Percentiles rank a stretch among this genome's conserved stretches.
phyloP scores from a whole-genome alignment of 2,329 filamentous ascomycete species.

The Cladophialophora chaetospira region DNA sequence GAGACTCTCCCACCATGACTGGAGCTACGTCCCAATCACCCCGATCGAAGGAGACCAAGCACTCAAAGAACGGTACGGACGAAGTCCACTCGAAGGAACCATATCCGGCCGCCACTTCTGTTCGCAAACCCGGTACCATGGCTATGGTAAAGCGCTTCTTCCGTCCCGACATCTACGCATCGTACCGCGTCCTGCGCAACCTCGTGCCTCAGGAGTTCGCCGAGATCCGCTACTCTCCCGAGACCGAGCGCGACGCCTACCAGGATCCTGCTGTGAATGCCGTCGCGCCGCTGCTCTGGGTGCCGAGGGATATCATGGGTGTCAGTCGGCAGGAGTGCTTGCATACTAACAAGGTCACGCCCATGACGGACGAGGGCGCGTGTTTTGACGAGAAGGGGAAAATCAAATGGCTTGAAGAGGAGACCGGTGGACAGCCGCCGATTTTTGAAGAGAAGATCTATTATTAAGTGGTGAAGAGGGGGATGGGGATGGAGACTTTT shows the following conservation, averaged over 20 bases:
- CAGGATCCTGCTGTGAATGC: slow-evolving; percentile 69
- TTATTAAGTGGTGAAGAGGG: slow-evolving; percentile 42
- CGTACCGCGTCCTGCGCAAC: slow-evolving; percentile 70
- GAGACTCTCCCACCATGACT: slow-evolving; percentile 9
- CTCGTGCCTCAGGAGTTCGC: slow-evolving; percentile 64
- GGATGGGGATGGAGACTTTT: too few relatives aligned
- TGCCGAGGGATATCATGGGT: slow-evolving; percentile 73
- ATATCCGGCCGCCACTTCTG: slow-evolving; percentile 3
- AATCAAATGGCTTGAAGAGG: slow-evolving; percentile 60
- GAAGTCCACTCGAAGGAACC: slow-evolving; percentile 26
- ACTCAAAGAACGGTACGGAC: slow-evolving; percentile 28
- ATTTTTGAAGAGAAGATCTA: slow-evolving; percentile 61
- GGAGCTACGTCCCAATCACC: background rate
- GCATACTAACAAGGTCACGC: slow-evolving; percentile 70
- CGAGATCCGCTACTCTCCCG: slow-evolving; percentile 61
- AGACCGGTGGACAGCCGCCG: slow-evolving; percentile 53
- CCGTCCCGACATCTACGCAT: slow-evolving; percentile 73
- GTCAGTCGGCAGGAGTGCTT: slow-evolving; percentile 75
- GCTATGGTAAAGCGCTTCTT: slow-evolving; percentile 58
- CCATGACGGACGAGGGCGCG: slow-evolving; percentile 79
- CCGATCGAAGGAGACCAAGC: slow-evolving; percentile 21
- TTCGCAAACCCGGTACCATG: slow-evolving; percentile 10
- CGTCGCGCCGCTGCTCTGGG: slow-evolving; percentile 74
- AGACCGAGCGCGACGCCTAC: slow-evolving; percentile 69
- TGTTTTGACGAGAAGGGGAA: slow-evolving; percentile 70